These are phyloP conservation scores for Fusarium gaditjirri DNA, from an alignment of 2,329 filamentous ascomycete species.

Conservation along the genomic window DNA sequence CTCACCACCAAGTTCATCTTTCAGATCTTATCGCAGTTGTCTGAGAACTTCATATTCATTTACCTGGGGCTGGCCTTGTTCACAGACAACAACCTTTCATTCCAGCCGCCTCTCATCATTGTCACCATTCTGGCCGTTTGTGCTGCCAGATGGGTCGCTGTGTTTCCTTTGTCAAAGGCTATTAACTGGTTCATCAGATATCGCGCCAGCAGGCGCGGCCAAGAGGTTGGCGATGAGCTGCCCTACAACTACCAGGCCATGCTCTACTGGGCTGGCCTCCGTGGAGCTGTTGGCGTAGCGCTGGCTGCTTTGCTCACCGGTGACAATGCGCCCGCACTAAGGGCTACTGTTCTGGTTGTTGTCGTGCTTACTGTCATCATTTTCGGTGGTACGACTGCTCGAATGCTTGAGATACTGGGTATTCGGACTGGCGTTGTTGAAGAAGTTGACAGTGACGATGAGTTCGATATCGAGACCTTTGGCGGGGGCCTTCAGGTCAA, in stretches of 20 bases:
- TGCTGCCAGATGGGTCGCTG: conserved; percentile 89
- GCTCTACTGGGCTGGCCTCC: conserved; percentile 98
- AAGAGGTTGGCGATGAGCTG: conserved; percentile 83
- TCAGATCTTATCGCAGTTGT: conserved; percentile 91
- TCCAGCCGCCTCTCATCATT: conserved; percentile 95
- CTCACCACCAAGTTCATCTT: conserved; percentile 98
- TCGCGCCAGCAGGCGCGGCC: conserved; percentile 78
- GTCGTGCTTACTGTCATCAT: conserved; percentile 99
- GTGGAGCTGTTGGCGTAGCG: conserved; percentile 94
- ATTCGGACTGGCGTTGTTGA: conserved; percentile 97
- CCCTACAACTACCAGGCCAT: conserved; percentile 98
- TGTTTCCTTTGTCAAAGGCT: conserved; percentile 88
- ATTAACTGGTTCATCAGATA: conserved; percentile 96
- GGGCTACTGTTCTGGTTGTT: conserved; percentile 95
- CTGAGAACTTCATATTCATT: conserved; percentile 99
- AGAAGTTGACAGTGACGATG: conserved; percentile 96
- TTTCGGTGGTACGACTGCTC: conserved; percentile 95
- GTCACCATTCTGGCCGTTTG: conserved; percentile 93
- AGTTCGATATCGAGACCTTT: conserved; percentile 92
- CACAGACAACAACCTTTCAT: conserved; percentile 86
- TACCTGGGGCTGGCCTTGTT: conserved; percentile 96
- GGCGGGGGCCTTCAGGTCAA: conserved; percentile 81
- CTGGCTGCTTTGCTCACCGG: conserved; percentile 89
- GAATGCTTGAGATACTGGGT: conserved; percentile 97
- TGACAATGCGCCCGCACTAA: conserved; percentile 81